phyloP scores from a whole-genome alignment of 2,329 filamentous ascomycete genomes.

The Aspergillus clavatus region DNA sequence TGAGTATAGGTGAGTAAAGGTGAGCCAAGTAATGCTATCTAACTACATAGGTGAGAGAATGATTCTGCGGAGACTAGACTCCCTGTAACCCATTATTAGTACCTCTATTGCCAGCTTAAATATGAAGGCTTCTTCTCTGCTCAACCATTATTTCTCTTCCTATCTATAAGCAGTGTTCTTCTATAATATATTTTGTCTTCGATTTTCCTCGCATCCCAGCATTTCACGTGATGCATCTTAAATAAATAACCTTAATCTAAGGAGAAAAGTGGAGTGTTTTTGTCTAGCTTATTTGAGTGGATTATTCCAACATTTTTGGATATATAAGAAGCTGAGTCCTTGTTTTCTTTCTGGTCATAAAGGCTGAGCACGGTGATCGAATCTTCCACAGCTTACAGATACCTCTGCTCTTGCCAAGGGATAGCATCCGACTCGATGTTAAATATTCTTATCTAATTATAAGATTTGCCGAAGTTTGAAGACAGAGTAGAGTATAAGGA shows the following conservation, averaged over 20 bases:
- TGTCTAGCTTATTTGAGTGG: too few species aligned
- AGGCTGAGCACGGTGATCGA: too few species aligned
- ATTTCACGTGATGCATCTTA: not conserved
- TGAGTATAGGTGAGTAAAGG: not conserved
- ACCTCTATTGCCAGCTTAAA: not conserved
- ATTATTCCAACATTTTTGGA: too few species aligned
- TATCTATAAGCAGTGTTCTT: not conserved
- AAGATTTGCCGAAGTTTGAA: too few species aligned
- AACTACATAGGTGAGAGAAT: not conserved
- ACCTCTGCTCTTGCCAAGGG: too few species aligned
- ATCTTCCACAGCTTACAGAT: too few species aligned
- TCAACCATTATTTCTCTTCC: not conserved
- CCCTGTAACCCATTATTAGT: not conserved
- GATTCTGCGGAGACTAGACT: not conserved
- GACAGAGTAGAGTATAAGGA: too few species aligned
- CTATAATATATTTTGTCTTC: not conserved
- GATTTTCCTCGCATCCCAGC: not conserved
- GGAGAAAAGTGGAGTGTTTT: not conserved
- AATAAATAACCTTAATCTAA: not conserved
- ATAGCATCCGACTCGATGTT: too few species aligned
- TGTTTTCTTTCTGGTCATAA: too few species aligned
- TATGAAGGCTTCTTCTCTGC: not conserved
- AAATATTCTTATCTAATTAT: too few species aligned
- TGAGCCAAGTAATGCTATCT: not conserved
- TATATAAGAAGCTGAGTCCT: too few species aligned